Evolutionary conservation across 2,329 filamentous ascomycete species (phyloP).

Genomic region (Aspergillus fischeri): DNA sequence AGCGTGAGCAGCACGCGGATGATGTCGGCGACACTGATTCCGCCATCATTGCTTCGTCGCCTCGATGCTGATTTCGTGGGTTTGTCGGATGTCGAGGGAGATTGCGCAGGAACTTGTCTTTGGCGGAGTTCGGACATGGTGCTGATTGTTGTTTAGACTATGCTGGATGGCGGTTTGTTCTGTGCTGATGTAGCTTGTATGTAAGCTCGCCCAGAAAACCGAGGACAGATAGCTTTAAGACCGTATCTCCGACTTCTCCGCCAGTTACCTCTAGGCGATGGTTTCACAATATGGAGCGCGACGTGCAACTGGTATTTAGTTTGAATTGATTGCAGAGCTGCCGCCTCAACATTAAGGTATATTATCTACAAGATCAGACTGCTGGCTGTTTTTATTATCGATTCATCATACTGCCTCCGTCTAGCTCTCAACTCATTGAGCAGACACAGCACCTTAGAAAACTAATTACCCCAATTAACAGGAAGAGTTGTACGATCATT

Average conservation of each 20-base stretch:
- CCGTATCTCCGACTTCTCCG: background rate
- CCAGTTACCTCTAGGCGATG: background rate
- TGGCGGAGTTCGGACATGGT: slow-evolving; percentile 31
- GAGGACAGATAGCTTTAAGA: background rate
- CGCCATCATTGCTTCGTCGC: slow-evolving; percentile 17
- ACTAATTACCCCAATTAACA: background rate
- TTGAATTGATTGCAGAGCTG: background rate
- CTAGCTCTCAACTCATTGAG: background rate
- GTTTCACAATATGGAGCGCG: background rate
- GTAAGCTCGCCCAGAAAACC: background rate
- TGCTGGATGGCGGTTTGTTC: background rate
- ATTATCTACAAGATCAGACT: background rate
- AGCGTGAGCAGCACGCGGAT: slow-evolving; percentile 67
- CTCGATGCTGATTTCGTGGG: slow-evolving; percentile 5
- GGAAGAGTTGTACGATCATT: background rate
- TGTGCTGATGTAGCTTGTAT: background rate
- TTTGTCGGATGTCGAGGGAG: slow-evolving; percentile 5
- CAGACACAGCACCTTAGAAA: background rate
- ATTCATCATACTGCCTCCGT: background rate
- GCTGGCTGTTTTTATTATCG: background rate
- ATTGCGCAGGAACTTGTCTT: slow-evolving; percentile 18
- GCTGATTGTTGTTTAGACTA: background rate
- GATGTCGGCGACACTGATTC: slow-evolving; percentile 57
- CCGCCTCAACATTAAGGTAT: background rate
- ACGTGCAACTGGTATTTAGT: background rate